Conservation (phyloP, 139 green algal genomes). For the Penium margaritaceum region DNA sequence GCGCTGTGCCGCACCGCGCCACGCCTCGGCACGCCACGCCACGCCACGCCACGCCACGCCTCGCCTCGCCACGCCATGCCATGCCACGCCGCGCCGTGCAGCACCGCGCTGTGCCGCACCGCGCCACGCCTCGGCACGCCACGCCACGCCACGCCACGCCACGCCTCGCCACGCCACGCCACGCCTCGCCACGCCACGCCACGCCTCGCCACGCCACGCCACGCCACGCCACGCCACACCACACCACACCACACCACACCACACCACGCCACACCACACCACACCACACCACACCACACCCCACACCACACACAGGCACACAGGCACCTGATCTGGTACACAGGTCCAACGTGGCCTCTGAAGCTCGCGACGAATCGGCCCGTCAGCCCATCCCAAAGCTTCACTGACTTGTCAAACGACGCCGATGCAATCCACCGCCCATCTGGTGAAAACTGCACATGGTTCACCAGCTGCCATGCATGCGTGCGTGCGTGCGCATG, state of each 20-base stretch:
- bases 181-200: no score
- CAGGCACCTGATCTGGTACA: slow-evolving; percentile 73
- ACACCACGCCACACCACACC: not conserved
- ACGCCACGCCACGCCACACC: not conserved
- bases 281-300: not conserved
- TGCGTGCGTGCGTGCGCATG: no score
- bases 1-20: no score
- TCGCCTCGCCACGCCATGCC: no score
- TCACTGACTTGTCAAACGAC: slow-evolving; percentile 94
- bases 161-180: not conserved
- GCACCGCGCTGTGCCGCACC: no score
- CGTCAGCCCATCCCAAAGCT: slow-evolving; percentile 88
- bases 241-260: not conserved
- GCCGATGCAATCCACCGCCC: slow-evolving; percentile 80
- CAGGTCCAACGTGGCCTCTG: slow-evolving; percentile 82
- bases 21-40: no score
- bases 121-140: no score
- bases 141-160: not conserved
- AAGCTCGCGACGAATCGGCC: slow-evolving; percentile 86
- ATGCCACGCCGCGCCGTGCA: no score
- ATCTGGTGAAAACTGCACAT: slow-evolving; percentile 92
- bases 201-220: not conserved
- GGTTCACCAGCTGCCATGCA: slow-evolving; percentile 89
- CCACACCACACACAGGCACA: not conserved
- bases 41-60: no score